Percentiles rank a stretch among this genome's conserved stretches.
Conservation (phyloP, 2,329 filamentous ascomycete species). For the Cordyceps javanica region DNA sequence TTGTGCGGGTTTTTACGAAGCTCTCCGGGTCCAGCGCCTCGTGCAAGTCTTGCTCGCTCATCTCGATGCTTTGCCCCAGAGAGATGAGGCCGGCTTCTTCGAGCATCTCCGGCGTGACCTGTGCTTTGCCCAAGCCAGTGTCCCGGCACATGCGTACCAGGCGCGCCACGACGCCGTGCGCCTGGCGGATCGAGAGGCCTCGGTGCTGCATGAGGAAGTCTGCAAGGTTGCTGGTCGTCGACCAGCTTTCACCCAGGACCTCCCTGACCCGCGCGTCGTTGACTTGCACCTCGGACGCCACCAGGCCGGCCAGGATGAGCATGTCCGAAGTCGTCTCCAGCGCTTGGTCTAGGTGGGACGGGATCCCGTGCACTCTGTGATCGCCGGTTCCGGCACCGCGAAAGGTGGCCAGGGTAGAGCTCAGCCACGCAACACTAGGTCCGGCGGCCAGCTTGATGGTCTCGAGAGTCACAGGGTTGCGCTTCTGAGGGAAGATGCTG, state of each 20-base stretch:
- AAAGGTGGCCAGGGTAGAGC: conserved; percentile 12
- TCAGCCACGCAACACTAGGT: conserved; percentile 10
- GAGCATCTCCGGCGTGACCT: conserved; percentile 1
- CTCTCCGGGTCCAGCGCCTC: conserved; percentile 9
- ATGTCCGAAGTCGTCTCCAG: conserved; percentile 11
- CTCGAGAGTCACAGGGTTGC: conserved; percentile 14
- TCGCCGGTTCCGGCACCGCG: conserved; percentile 10
- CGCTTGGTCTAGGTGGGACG: conserved; percentile 8
- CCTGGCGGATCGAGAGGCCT: conserved; percentile 12
- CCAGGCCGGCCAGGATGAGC: conserved; percentile 9
- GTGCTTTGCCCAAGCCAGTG: not conserved
- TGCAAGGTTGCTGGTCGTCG: conserved; percentile 13
- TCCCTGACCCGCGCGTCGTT: conserved; percentile 2
- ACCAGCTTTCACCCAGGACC: conserved; percentile 12
- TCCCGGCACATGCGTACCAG: conserved; percentile 12
- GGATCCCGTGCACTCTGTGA: conserved; percentile 6
- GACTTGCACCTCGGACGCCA: conserved; percentile 11
- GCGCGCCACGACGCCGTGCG: conserved; percentile 11
- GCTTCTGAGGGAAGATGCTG: conserved; percentile 15
- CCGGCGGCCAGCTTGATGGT: conserved; percentile 13
- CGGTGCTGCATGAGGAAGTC: conserved; percentile 11
- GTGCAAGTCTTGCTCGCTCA: conserved; percentile 6
- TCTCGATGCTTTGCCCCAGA: not conserved
- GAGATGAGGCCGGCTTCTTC: conserved; percentile 6
- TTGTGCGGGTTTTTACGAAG: conserved; percentile 9